Conservation (phyloP, 768 basidiomycete species). For the Pleurotus cornucopiae region DNA sequence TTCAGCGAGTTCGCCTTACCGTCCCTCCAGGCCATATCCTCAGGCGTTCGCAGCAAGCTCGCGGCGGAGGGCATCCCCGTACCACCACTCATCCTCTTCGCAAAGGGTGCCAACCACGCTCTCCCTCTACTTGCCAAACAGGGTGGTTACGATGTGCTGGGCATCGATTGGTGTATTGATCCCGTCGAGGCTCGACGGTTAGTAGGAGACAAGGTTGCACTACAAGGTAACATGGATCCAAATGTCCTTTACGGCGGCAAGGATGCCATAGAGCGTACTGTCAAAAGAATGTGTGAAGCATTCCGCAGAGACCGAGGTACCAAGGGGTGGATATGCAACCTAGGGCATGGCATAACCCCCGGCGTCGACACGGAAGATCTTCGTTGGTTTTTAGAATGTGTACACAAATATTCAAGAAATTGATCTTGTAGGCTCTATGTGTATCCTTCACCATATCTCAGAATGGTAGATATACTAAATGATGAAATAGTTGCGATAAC, state of each 20-base stretch:
- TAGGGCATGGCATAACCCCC: constrained; percentile 97
- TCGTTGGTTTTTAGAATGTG: constrained; percentile 86
- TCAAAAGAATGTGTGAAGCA: constrained; percentile 76
- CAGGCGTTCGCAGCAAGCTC: constrained; percentile 60
- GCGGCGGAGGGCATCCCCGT: constrained; percentile 43
- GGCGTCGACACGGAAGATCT: constrained; percentile 93
- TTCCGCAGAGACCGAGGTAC: constrained; percentile 58
- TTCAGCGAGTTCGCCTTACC: constrained; percentile 84
- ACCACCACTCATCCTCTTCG: constrained; percentile 87
- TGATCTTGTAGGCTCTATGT: neutral
- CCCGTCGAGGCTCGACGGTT: constrained; percentile 63
- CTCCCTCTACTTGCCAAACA: constrained; percentile 54
- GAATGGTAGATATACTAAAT: neutral
- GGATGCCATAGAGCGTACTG: constrained; percentile 81
- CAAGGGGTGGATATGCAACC: constrained; percentile 90
- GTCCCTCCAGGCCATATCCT: constrained; percentile 67
- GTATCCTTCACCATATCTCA: neutral
- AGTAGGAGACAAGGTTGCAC: constrained; percentile 57
- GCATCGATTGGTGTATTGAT: constrained; percentile 89
- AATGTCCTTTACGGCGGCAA: constrained; percentile 79
- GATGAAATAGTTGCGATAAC: neutral
- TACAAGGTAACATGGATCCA: constrained; percentile 96
- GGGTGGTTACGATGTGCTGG: constrained; percentile 81
- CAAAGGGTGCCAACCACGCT: constrained; percentile 87
- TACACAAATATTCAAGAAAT: constrained; percentile 68